A percentile compares a stretch with the other conserved stretches of the same genome.
These are phyloP conservation scores for Fonsecaea erecta DNA, from an alignment of 2,329 filamentous ascomycete genomes.

Conservation along the genomic window DNA sequence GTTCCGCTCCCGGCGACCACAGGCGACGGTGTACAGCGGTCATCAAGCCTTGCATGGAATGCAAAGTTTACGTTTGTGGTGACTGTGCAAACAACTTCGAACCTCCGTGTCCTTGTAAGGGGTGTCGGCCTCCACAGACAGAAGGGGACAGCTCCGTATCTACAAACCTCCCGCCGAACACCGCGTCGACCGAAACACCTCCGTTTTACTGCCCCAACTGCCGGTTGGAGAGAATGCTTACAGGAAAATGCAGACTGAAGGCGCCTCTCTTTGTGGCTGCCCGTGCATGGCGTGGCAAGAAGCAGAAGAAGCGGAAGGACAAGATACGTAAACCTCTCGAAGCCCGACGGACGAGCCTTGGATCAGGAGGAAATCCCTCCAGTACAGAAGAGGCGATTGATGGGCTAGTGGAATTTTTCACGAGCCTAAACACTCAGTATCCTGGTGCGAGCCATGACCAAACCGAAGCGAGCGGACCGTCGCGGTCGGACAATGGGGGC, in stretches of 20 bases:
- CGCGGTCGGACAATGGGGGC: neutral
- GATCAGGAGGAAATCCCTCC: neutral
- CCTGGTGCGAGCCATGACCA: constrained; percentile 6
- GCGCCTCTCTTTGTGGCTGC: constrained; percentile 31
- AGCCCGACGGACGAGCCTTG: constrained; percentile 25
- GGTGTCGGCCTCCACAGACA: constrained; percentile 26
- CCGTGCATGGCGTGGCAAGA: constrained; percentile 26
- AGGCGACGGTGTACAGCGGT: constrained; percentile 51
- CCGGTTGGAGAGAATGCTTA: constrained; percentile 35
- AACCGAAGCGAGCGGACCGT: constrained; percentile 1
- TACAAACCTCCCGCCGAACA: constrained; percentile 10
- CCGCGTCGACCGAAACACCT: constrained; percentile 17
- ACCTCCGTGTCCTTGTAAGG: constrained; percentile 36
- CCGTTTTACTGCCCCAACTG: constrained; percentile 39
- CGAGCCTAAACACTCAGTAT: constrained; percentile 25
- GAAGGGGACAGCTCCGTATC: constrained; percentile 13
- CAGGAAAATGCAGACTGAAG: constrained; percentile 36
- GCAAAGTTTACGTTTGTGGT: constrained; percentile 53
- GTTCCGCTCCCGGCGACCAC: constrained; percentile 49
- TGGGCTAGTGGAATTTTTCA: constrained; percentile 35
- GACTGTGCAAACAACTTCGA: constrained; percentile 45
- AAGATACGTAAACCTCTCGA: constrained; percentile 34
- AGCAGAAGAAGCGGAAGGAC: constrained; percentile 31
- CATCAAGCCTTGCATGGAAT: constrained; percentile 52
- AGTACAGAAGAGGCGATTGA: constrained; percentile 29